These are phyloP conservation scores for Rubroboletus pulcherrimus DNA, from an alignment of 768 basidiomycete genomes.

Conservation along the genomic window DNA sequence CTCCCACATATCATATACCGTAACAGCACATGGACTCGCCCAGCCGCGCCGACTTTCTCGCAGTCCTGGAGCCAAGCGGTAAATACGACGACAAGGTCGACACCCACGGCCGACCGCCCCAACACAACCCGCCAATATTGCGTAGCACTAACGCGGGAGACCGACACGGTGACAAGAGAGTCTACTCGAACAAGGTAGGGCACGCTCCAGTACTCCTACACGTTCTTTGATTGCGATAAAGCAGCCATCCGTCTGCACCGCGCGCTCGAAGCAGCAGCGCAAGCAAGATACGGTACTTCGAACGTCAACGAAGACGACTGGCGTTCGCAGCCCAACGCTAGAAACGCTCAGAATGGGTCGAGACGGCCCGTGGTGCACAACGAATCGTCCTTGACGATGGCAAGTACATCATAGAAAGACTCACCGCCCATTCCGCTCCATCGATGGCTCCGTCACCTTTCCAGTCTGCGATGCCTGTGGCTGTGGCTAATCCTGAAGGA, in stretches of 20 bases:
- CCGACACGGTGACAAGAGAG: slow-evolving; percentile 19
- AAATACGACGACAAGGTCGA: slow-evolving; percentile 72
- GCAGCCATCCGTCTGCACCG: slow-evolving; percentile 17
- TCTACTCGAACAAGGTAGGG: slow-evolving; percentile 24
- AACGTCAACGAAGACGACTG: slow-evolving; percentile 15
- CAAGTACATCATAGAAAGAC: slow-evolving; percentile 34
- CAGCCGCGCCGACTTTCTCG: slow-evolving; percentile 65
- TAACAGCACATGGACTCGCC: slow-evolving; percentile 52
- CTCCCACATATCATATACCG: not conserved
- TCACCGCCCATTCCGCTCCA: slow-evolving; percentile 4
- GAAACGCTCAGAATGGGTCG: slow-evolving; percentile 30
- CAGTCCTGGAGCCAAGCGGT: slow-evolving; percentile 56
- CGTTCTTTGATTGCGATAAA: slow-evolving; percentile 22
- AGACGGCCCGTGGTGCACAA: slow-evolving; percentile 35
- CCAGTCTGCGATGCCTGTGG: slow-evolving; percentile 9
- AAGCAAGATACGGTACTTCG: slow-evolving; percentile 22
- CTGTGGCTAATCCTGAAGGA: slow-evolving; percentile 4
- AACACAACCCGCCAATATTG: too few species aligned
- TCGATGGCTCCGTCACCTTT: slow-evolving; percentile 16
- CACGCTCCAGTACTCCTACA: slow-evolving; percentile 23
- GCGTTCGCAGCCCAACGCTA: slow-evolving; percentile 23
- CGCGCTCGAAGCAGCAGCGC: slow-evolving; percentile 19
- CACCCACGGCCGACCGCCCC: slow-evolving; percentile 79
- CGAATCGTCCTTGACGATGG: slow-evolving; percentile 39
- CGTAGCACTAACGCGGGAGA: too few species aligned